Evolutionary conservation across 1,284 basidiomycete species (phyloP).

Genomic region (Boletus calvinii): DNA sequence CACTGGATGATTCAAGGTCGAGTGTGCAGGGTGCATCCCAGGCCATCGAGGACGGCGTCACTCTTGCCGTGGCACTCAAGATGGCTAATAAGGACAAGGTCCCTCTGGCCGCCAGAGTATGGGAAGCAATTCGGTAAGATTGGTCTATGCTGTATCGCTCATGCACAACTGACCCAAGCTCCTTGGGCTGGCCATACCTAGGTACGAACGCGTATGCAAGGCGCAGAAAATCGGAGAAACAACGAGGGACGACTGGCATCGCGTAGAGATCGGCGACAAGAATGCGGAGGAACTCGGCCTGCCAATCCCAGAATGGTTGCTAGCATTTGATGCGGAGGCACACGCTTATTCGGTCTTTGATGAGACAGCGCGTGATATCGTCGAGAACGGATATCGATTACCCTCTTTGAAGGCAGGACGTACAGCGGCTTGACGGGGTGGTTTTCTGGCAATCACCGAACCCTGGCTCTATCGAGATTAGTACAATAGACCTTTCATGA

Average conservation of each 20-base stretch:
- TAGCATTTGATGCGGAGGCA: slow-evolving; percentile 29
- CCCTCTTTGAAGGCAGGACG: slow-evolving; percentile 16
- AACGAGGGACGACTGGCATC: slow-evolving; percentile 31
- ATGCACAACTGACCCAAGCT: not conserved
- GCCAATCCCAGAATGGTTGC: slow-evolving; percentile 32
- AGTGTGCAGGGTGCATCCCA: slow-evolving; percentile 33
- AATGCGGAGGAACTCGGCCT: slow-evolving; percentile 17
- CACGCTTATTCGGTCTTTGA: slow-evolving; percentile 27
- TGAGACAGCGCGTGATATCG: slow-evolving; percentile 21
- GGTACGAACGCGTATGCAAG: slow-evolving; percentile 29
- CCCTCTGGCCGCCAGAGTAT: slow-evolving; percentile 22
- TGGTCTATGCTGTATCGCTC: not conserved
- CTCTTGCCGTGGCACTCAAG: slow-evolving; percentile 25
- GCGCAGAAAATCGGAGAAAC: slow-evolving; percentile 31
- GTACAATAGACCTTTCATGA: slow-evolving; percentile 1
- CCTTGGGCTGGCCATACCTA: not conserved
- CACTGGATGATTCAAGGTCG: slow-evolving; percentile 15
- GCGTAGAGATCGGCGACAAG: slow-evolving; percentile 18
- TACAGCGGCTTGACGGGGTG: slow-evolving; percentile 5
- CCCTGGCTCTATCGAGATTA: slow-evolving; percentile 6
- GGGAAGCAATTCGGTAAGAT: slow-evolving; percentile 29
- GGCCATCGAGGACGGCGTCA: slow-evolving; percentile 33
- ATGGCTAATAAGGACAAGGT: slow-evolving; percentile 25
- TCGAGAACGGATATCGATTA: slow-evolving; percentile 27
- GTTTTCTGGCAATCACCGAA: slow-evolving; percentile 17